Evolutionary conservation across 2,329 filamentous ascomycete genomes (phyloP).

Genomic region (Ophiostoma angusticollis): DNA sequence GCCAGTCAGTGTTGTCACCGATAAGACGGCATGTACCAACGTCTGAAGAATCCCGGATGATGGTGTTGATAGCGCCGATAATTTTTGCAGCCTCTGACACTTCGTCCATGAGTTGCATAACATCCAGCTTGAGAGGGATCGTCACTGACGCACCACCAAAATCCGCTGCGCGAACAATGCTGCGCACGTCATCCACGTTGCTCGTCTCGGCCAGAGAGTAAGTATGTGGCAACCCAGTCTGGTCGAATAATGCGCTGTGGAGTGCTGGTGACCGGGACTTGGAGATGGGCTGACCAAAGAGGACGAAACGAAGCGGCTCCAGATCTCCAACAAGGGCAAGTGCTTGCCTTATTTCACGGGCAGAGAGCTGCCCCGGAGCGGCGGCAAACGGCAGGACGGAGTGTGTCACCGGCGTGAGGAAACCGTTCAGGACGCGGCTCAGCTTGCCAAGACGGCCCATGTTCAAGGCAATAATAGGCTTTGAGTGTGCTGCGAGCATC

Average conservation of each 20-base stretch:
- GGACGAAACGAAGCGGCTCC: constrained; percentile 61
- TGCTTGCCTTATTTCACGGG: constrained; percentile 71
- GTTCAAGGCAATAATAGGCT: constrained; percentile 89
- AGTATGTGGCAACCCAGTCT: constrained; percentile 69
- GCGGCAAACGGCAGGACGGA: constrained; percentile 82
- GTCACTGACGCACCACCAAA: constrained; percentile 95
- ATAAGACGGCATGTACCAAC: constrained; percentile 40
- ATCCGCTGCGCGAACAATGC: constrained; percentile 53
- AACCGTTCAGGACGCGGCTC: constrained; percentile 78
- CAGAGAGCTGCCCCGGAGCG: constrained; percentile 85
- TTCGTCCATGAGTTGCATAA: constrained; percentile 69
- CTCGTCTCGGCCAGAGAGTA: constrained; percentile 70
- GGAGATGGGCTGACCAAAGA: constrained; percentile 77
- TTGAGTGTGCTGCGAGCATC: constrained; percentile 58
- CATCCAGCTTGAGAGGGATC: constrained; percentile 84
- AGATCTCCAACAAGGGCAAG: constrained; percentile 71
- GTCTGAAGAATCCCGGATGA: constrained; percentile 48
- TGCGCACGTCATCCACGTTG: constrained; percentile 43
- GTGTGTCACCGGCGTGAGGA: constrained; percentile 91
- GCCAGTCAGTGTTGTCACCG: constrained; percentile 93
- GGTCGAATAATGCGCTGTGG: constrained; percentile 72
- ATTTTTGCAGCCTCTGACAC: constrained; percentile 64
- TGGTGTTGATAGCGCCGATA: constrained; percentile 92
- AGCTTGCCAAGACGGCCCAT: constrained; percentile 84
- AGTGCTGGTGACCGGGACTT: constrained; percentile 76